Evolutionary conservation across 257 asterid species (phyloP), one percentile per base, ranked within the genome.

Genomic region (Salvia splendens): DNA sequence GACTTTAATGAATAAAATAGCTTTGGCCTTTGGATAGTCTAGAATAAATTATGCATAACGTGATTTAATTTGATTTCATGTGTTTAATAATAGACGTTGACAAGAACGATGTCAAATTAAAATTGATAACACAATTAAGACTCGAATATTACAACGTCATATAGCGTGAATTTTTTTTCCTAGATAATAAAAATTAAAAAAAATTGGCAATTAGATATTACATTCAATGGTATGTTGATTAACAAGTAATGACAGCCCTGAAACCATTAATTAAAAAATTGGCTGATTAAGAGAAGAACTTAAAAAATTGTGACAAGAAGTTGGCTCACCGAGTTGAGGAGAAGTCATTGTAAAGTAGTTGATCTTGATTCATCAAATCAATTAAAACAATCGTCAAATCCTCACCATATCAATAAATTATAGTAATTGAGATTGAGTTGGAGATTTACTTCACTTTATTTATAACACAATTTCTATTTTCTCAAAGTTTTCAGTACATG

Each of bases 371-470:
- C 54, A 12, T 0, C 12, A 42, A 61, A 61, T 42, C 51, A 55
- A 57, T 65, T 57, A 16, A 49, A 61, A 33, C 32, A 11, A 47
- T 67, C 10, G 12, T 38, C 32, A 74, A 69, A 17, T 57, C 55
- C 49, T 42, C 38, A 64, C 58, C 78, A 20, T 40, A 67, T 76
- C 78, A 64, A 77, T 59, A 24, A 24, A 24, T 24, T 24, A 24
- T 24, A 24, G 30, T 24, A 55, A 61, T 70, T 40, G 47, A 74
- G 83, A 78, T 78, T 67, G 3, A 42, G 72, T 74, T 48, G 67
- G 63, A 42, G 77, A 78, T 78, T 78, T 67, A 30, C 41, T 61
- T 33, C 32, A 14, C 36, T 67, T 42, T 59, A 7, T 73, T 50
- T 53, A 58, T 52, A 30, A 41, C 15, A 12, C 49, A 4, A 12